Evolutionary conservation across 2,329 filamentous ascomycete genomes (phyloP), one percentile per base, ranked within the genome.

Genomic region (Xylaria sp.): DNA sequence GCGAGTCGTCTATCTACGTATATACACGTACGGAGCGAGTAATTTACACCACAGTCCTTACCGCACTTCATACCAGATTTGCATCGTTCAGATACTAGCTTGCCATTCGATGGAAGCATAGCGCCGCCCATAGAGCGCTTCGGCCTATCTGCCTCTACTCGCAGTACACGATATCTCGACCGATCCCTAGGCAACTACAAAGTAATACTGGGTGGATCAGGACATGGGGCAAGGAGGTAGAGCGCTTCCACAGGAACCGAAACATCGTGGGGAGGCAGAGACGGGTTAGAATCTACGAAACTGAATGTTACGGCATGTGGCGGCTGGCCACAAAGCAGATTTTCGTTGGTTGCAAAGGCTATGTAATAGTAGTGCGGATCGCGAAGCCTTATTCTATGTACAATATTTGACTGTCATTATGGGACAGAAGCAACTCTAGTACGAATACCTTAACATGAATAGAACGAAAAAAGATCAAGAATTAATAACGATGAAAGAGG

Each of bases 1-100:
- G 37, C 51, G 45, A 59, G 53, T 47, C 48, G 34, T 39, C 56
- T 59, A 50, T n/a, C n/a, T n/a, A n/a, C n/a, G n/a, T 47, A 22
- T 43, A 22, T 22, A 43, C 46, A 45, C 46, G 41, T 37, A 39
- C 50, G 47, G 54, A 54, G 49, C 52, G 54, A 53, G 52, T 61
- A 61, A 56, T 56, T 52, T 59, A 59, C 50, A 48, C 48, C 48
- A 61, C 59, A 57, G 59, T 62, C 59, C 52, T 59, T 61, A 61
- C 58, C 57, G 57, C 52, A 51, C 16, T 13, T 34, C 40, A 19
- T 44, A 50, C 54, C 44, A 40, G 44, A 54, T 53, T 49, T 53
- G 29, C 44, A 51, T 43, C 50, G 40, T 51, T 48, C 22, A 21
- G 38, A 44, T 50, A 44, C 47, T 34, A 13, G 29, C 29, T 6